Evolutionary conservation across 1,284 basidiomycete genomes (phyloP), one percentile per base, ranked within the genome.

Genomic region (Boletellus deceptivus): DNA sequence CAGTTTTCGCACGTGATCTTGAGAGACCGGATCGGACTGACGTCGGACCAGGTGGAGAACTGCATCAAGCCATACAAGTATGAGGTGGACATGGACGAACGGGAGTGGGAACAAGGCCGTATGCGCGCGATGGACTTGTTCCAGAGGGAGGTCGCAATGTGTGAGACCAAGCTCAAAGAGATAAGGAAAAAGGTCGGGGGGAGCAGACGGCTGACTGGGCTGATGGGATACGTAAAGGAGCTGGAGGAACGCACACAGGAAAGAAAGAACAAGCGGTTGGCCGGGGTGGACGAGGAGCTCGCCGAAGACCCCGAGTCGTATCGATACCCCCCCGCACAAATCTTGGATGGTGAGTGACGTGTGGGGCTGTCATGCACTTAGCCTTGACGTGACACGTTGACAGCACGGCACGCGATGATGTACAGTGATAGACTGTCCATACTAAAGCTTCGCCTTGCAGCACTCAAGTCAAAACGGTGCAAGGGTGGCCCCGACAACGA

Each of bases 1-100:
- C 82, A 94, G 61, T 97, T 98, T 69, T 91, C 91, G 14, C 93
- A 97, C 69, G 84, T 81, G 62, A 96, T 99, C 62, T 73, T 99
- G 50, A 80, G 94, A 43, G 94, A 98, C 62, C 83, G 96, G 3
- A 89, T 98, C 54, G 89, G 91, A 9, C 72, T 98, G 49, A 94
- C 97, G 4, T 89, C 93, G 1, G 97, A 99, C 68, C 96, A 99
- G 72, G 97, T 99, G 8, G 97, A 99, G 77, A 99, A 99, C 72
- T 97, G 93, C 71, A 97, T 99, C 77, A 99, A 99, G 74, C 97
- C 97, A 29, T 98, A 86, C 82, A 98, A 99, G 76, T 98, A 98
- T 68, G 93, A 94, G 62, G 82, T 94, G 16, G 94, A 98, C 63
- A 86, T 96, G 24, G 92, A 97, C 57, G 79, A 81, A 11, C 76